Percentiles rank a stretch among this genome's conserved stretches.
Evolutionary conservation across 768 basidiomycete genomes (phyloP).

Genomic region (Chiua virens): DNA sequence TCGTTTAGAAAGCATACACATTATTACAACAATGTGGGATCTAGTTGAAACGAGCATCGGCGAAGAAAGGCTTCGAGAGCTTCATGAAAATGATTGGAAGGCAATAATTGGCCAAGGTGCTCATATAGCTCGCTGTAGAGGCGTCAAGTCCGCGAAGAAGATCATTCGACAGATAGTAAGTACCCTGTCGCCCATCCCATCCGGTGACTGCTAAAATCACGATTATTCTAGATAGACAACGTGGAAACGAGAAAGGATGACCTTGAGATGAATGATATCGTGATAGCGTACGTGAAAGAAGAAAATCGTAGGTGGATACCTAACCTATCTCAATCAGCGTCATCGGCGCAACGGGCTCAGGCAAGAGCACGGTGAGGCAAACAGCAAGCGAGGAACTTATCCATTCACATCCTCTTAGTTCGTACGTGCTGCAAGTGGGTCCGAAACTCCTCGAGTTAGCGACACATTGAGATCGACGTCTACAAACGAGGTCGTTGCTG

Average conservation of each 20-base stretch:
- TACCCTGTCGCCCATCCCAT: too few species aligned
- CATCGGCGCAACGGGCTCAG: conserved; percentile 18
- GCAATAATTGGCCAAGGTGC: too few species aligned
- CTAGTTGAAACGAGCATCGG: too few species aligned
- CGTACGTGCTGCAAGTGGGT: conserved; percentile 7
- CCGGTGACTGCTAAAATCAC: too few species aligned
- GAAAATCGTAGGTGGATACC: neutral
- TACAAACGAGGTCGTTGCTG: conserved; percentile 2
- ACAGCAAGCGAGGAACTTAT: too few species aligned
- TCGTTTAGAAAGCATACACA: too few species aligned
- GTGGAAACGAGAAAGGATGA: neutral
- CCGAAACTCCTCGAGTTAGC: neutral
- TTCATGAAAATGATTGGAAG: too few species aligned
- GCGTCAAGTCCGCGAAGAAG: too few species aligned
- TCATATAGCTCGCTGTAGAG: too few species aligned
- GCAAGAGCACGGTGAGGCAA: conserved; percentile 13
- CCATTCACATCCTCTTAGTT: conserved; percentile 8
- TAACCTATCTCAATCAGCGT: conserved; percentile 1
- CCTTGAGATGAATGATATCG: neutral
- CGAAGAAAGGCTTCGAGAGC: too few species aligned
- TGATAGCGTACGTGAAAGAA: conserved; percentile 13
- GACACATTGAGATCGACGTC: conserved; percentile 8
- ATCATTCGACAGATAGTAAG: too few species aligned
- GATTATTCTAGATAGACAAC: neutral
- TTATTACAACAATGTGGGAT: too few species aligned